Conservation (phyloP, 2,329 filamentous ascomycete genomes). For the Penicillium sp. region DNA sequence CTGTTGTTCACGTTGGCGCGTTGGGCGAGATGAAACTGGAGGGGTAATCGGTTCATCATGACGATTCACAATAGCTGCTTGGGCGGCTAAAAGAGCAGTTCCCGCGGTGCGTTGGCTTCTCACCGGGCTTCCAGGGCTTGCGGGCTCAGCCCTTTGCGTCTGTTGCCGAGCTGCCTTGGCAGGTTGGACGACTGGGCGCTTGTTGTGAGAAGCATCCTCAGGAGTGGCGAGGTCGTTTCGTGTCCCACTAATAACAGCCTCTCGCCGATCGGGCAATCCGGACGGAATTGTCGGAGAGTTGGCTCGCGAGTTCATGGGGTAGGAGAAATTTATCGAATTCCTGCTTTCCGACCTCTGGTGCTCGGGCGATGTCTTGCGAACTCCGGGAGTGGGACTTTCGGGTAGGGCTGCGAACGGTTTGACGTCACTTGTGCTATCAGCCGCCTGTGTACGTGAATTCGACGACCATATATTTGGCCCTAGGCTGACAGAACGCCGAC, state of each 20-base stretch:
- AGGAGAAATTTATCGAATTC: constrained; percentile 55
- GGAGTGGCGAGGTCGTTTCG: constrained; percentile 30
- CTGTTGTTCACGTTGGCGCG: constrained; percentile 8
- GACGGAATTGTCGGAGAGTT: constrained; percentile 42
- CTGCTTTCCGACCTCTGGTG: constrained; percentile 46
- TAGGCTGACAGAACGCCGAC: constrained; percentile 55
- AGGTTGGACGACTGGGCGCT: constrained; percentile 30
- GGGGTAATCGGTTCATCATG: constrained; percentile 17
- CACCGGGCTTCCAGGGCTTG: constrained; percentile 29
- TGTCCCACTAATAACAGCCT: constrained; percentile 22
- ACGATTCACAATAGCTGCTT: constrained; percentile 29
- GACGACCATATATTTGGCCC: constrained; percentile 55
- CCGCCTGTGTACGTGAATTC: constrained; percentile 49
- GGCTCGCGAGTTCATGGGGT: constrained; percentile 47
- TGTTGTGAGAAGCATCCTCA: constrained; percentile 28
- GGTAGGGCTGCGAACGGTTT: constrained; percentile 33
- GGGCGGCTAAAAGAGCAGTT: constrained; percentile 38
- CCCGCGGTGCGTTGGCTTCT: constrained; percentile 32
- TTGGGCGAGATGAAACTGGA: constrained; percentile 3
- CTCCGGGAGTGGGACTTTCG: constrained; percentile 22
- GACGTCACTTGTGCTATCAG: constrained; percentile 45
- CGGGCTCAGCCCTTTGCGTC: constrained; percentile 34
- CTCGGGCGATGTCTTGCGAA: constrained; percentile 38
- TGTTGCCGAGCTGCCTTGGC: constrained; percentile 11
- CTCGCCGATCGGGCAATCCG: constrained; percentile 24